Evolutionary conservation across 176 grass and related monocot species (phyloP).

Genomic region (Oryza punctata): DNA sequence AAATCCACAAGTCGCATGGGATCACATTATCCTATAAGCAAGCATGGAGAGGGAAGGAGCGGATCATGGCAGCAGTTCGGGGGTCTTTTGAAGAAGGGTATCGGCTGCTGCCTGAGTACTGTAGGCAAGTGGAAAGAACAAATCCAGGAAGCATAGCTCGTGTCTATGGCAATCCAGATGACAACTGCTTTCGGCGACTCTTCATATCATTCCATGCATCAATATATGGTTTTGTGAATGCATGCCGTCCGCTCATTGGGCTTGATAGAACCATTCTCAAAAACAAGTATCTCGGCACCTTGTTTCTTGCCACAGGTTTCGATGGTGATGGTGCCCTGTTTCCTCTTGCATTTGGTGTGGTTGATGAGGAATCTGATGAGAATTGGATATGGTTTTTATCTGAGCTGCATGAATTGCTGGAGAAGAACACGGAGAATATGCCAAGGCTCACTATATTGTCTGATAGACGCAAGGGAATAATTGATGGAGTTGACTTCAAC

Average conservation of each 20-base stretch:
- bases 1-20: conserved; percentile 92
- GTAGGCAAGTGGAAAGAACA: conserved; percentile 77
- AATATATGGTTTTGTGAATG: conserved; percentile 95
- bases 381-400: conserved; percentile 98
- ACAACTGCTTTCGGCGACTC: conserved; percentile 77
- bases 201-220: conserved; percentile 95
- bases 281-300: conserved; percentile 94
- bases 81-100: conserved; percentile 99
- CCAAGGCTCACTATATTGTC: conserved; percentile 92
- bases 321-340: conserved; percentile 96
- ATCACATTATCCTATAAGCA: conserved; percentile 98
- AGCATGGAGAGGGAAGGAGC: conserved; percentile 98
- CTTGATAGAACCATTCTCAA: conserved; percentile 84
- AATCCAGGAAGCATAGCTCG: conserved; percentile 87
- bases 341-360: conserved; percentile 91
- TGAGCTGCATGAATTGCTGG: conserved; percentile 83
- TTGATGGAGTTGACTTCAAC: conserved; percentile 96
- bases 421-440: conserved; percentile 97
- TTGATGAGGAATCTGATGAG: conserved; percentile 92
- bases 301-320: conserved; percentile 89
- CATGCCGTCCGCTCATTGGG: conserved; percentile 87
- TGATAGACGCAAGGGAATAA: conserved; percentile 83
- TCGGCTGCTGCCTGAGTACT: conserved; percentile 81
- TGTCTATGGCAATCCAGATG: conserved; percentile 77
- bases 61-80: conserved; percentile 89